Percentiles rank a stretch among this genome's conserved stretches.
Evolutionary conservation across 768 basidiomycete species (phyloP).

Genomic region (Naematelia aurantialba): DNA sequence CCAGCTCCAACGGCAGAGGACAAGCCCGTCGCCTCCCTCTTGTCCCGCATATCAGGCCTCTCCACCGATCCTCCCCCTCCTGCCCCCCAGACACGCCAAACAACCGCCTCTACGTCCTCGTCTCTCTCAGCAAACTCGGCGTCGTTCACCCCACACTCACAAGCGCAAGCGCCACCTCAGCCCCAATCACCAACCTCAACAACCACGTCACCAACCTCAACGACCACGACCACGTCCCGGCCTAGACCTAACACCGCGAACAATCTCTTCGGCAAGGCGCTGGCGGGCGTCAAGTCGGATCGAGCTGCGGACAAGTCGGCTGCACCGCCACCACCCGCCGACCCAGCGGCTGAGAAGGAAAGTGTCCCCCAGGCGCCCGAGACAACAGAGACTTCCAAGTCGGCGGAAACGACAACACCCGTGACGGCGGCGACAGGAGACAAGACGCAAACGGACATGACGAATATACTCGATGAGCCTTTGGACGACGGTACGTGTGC

Average conservation of each 20-base stretch:
- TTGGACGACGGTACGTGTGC: background rate
- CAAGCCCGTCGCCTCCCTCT: slow-evolving; percentile 30
- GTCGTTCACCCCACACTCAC: background rate
- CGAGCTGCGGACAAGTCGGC: slow-evolving; percentile 10
- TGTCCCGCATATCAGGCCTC: slow-evolving; percentile 34
- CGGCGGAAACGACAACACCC: slow-evolving; percentile 1
- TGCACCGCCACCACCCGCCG: slow-evolving; percentile 10
- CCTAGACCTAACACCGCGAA: slow-evolving; percentile 27
- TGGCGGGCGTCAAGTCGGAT: slow-evolving; percentile 34
- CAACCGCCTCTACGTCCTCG: slow-evolving; percentile 6
- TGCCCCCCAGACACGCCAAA: background rate
- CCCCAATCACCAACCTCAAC: background rate
- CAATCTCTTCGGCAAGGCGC: slow-evolving; percentile 33
- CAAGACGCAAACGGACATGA: slow-evolving; percentile 9
- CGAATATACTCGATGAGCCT: slow-evolving; percentile 10
- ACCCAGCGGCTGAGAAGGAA: slow-evolving; percentile 1
- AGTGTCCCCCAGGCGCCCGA: background rate
- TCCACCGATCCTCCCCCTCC: slow-evolving; percentile 16
- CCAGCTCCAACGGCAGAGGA: slow-evolving; percentile 12
- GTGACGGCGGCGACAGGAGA: background rate
- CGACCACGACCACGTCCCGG: slow-evolving; percentile 10
- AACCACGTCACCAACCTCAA: slow-evolving; percentile 9
- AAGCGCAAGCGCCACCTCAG: no score
- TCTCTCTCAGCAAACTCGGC: slow-evolving; percentile 1
- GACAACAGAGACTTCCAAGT: background rate